These are phyloP conservation scores for Coniochaeta sp. DNA, from an alignment of 2,329 filamentous ascomycete species.

Conservation along the genomic window DNA sequence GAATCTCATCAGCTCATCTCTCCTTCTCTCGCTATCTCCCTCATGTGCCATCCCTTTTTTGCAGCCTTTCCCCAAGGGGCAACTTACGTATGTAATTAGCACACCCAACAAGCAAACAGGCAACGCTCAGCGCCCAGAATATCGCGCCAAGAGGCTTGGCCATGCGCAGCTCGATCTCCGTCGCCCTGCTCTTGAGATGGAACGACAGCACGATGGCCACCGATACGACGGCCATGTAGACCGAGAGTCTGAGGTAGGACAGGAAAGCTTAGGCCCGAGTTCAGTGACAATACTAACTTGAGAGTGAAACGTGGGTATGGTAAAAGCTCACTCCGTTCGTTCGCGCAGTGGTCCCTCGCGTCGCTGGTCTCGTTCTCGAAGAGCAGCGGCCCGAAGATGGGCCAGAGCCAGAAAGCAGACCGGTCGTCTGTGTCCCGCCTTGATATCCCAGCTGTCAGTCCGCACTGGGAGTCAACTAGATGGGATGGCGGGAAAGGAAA, in stretches of 20 bases:
- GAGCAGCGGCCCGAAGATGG: constrained; percentile 58
- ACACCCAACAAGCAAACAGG: constrained; percentile 70
- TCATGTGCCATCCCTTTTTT: neutral
- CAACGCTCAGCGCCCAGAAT: constrained; percentile 77
- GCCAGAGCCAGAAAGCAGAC: constrained; percentile 49
- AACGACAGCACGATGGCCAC: constrained; percentile 91
- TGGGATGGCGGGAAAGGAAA: too few relatives aligned
- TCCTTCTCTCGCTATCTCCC: neutral
- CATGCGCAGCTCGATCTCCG: constrained; percentile 63
- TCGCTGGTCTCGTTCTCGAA: constrained; percentile 71
- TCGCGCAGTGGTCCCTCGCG: constrained; percentile 71
- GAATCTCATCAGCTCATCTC: neutral
- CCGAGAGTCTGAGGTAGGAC: constrained; percentile 79
- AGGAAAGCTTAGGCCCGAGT: constrained; percentile 54
- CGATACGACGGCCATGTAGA: constrained; percentile 86
- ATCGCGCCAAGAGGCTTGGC: constrained; percentile 77
- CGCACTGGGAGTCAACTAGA: too few relatives aligned
- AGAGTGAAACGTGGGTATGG: neutral
- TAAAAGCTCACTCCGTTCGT: constrained; percentile 56
- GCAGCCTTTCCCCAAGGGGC: too few relatives aligned
- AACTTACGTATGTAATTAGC: constrained; percentile 74
- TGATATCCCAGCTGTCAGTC: too few relatives aligned
- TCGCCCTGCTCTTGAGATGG: constrained; percentile 71
- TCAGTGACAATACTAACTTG: neutral
- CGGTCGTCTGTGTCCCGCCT: constrained; percentile 15